A percentile compares a stretch with the other conserved stretches of the same genome.
These are phyloP conservation scores for Geranomyces michiganensis DNA, from an alignment of 192 early-diverging fungal species.

Conservation along the genomic window DNA sequence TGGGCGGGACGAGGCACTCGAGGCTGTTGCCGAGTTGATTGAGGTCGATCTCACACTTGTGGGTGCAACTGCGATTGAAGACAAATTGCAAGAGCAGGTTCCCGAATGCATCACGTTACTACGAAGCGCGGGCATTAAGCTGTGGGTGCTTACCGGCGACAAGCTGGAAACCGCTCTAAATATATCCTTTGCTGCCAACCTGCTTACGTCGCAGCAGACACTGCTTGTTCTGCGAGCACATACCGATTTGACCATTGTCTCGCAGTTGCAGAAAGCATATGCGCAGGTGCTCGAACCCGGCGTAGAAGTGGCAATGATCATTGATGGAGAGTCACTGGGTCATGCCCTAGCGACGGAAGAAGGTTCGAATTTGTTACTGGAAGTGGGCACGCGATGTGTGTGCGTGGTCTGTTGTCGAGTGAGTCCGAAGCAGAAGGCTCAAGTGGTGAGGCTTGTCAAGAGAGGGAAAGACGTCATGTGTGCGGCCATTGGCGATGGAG, in stretches of 20 bases:
- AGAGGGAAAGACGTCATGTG: conserved; percentile 65
- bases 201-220: conserved; percentile 56
- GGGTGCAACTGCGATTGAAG: conserved; percentile 89
- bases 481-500: conserved; percentile 89
- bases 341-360: conserved; percentile 53
- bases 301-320: conserved; percentile 42
- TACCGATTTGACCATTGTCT: conserved; percentile 30
- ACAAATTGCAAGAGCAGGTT: conserved; percentile 83
- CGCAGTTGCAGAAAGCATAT: conserved; percentile 24
- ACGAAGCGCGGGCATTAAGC: conserved; percentile 73
- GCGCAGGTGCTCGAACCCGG: conserved; percentile 21
- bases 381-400: conserved; percentile 73
- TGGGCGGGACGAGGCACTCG: conserved; percentile 79
- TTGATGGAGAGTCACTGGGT: conserved; percentile 42
- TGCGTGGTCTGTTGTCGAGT: conserved; percentile 91
- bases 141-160: conserved; percentile 93
- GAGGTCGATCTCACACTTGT: conserved; percentile 75
- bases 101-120: conserved; percentile 82
- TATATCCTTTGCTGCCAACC: conserved; percentile 77
- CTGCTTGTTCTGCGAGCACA: conserved; percentile 47
- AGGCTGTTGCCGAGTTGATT: conserved; percentile 74
- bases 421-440: conserved; percentile 86
- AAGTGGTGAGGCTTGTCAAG: conserved; percentile 67
- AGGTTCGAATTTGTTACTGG: conserved; percentile 63
- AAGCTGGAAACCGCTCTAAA: conserved; percentile 92